phyloP scores from a whole-genome alignment of 2,329 filamentous ascomycete genomes.

The Fusarium sarcochroum region DNA sequence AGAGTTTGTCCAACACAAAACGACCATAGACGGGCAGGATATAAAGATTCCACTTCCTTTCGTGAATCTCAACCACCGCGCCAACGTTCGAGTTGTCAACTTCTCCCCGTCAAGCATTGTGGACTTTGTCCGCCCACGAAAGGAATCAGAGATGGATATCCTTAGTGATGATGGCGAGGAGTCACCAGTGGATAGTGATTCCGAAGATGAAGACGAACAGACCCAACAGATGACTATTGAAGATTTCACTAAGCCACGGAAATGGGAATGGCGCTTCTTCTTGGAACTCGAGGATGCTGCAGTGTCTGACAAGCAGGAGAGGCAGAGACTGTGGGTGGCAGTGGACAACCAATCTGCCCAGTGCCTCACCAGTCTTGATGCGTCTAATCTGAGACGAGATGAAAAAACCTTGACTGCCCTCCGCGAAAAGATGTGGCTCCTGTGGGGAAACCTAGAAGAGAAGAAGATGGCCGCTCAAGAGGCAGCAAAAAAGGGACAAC shows the following conservation, averaged over 20 bases:
- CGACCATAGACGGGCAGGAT: conserved; percentile 57
- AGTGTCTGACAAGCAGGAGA: conserved; percentile 50
- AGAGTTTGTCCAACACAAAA: conserved; percentile 57
- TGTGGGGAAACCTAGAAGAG: conserved; percentile 92
- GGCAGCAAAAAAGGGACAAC: conserved; percentile 50
- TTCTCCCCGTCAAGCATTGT: conserved; percentile 79
- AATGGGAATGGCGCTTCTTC: conserved; percentile 89
- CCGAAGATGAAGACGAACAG: conserved; percentile 26
- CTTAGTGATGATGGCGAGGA: conserved; percentile 60
- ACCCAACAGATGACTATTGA: conserved; percentile 41
- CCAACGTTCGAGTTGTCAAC: conserved; percentile 83
- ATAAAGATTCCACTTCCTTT: conserved; percentile 73
- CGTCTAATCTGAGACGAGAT: conserved; percentile 69
- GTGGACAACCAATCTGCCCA: conserved; percentile 72
- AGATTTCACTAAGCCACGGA: conserved; percentile 43
- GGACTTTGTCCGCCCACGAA: conserved; percentile 74
- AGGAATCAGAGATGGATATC: conserved; percentile 61
- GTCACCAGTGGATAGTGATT: conserved; percentile 22
- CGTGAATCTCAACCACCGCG: conserved; percentile 78
- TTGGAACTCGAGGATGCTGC: conserved; percentile 81
- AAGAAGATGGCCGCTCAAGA: conserved; percentile 48
- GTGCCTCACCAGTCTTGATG: conserved; percentile 63
- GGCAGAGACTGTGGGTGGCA: conserved; percentile 73
- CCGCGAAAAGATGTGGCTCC: conserved; percentile 77
- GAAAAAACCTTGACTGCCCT: conserved; percentile 64